Conservation (phyloP, 352 stramenopile genomes). For the Pseudoperonospora humuli region DNA sequence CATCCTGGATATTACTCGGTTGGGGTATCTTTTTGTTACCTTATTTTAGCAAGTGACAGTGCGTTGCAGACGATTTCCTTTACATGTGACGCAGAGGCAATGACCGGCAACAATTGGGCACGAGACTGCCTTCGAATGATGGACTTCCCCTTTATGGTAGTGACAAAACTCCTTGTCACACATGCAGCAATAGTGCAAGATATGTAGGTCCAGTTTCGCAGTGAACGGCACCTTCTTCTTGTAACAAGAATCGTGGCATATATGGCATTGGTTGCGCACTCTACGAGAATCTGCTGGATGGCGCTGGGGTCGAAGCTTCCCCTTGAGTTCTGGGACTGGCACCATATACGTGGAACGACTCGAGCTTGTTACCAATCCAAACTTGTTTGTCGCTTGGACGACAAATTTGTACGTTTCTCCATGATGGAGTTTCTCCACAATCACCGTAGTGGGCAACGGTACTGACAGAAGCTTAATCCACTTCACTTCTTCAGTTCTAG, state of each 20-base stretch:
- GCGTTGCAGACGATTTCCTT: constrained; percentile 50
- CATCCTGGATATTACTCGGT: too few relatives aligned
- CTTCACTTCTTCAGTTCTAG: constrained; percentile 68
- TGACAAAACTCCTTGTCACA: constrained; percentile 81
- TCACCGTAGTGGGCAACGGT: constrained; percentile 55
- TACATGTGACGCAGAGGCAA: constrained; percentile 68
- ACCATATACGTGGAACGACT: constrained; percentile 84
- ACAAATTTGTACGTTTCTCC: constrained; percentile 83
- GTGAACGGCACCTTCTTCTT: constrained; percentile 65
- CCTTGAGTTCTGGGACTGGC: constrained; percentile 63
- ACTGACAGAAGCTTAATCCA: constrained; percentile 68
- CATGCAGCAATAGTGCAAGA: constrained; percentile 76
- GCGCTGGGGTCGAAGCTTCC: constrained; percentile 39
- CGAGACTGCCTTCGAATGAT: constrained; percentile 69
- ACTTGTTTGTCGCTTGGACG: constrained; percentile 75
- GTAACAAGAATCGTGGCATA: constrained; percentile 55
- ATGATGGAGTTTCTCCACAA: constrained; percentile 52
- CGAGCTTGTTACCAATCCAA: constrained; percentile 64
- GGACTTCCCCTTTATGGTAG: constrained; percentile 73
- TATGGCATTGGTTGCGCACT: constrained; percentile 61
- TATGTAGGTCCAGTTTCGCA: constrained; percentile 52
- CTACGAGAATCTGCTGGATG: constrained; percentile 23
- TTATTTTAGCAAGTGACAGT: constrained; percentile 37
- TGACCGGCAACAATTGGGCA: constrained; percentile 72
- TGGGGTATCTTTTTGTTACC: too few relatives aligned